Base-by-base conservation (phyloP, 139 green algal genomes). In the Zygnema circumcarinatum region DNA sequence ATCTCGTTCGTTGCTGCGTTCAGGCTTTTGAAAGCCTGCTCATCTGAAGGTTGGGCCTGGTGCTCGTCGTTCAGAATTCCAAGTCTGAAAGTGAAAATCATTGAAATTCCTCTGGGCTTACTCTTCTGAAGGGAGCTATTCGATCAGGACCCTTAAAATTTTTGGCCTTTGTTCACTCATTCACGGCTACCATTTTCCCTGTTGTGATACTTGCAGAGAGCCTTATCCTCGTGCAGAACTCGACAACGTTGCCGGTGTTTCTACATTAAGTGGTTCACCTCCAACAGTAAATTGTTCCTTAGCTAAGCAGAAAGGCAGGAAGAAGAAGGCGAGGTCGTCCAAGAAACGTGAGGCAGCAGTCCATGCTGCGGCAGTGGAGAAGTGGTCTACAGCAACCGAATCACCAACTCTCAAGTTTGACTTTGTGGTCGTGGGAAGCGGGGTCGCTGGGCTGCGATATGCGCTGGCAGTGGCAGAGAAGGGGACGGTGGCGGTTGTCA, bases 391-490 rank as follows among this genome's bases (percentile, higher is more conserved):
- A 41, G 7, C 11, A 16, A 16, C 11, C 11, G 69, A 78, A 16
- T 39, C 35, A 38, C 16, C 16, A 38, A 87, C 81, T 35, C 32
- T 79, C 52, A 54, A 41, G 20, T 90, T 76, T 74, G 97, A 99
- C 74, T 98, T 97, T 83, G 72, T 98, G 2, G 97, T 99, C 21
- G 93, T 99, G 25, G 97, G 97, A 52, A 95, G 85, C 68, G 97
- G 97, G 82, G 98, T 99, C 47, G 97, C 97, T 3, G 97, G 97
- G 21, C 92, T 99, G 2, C 95, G 93, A 1, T 99, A 98, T 85
- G 97, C 97, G 0, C 92, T 99, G 20, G 96, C 97, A 74, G 95
- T 98, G 11, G 96, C 97, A 0, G 89, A 97, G 87, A 93, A 98
- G 84, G 97, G 96, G 73, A 93, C 74, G 0, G 97, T 99, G 2